Conservation (phyloP, 1,284 basidiomycete species). For the Pyrrhoderma lamaoense region DNA sequence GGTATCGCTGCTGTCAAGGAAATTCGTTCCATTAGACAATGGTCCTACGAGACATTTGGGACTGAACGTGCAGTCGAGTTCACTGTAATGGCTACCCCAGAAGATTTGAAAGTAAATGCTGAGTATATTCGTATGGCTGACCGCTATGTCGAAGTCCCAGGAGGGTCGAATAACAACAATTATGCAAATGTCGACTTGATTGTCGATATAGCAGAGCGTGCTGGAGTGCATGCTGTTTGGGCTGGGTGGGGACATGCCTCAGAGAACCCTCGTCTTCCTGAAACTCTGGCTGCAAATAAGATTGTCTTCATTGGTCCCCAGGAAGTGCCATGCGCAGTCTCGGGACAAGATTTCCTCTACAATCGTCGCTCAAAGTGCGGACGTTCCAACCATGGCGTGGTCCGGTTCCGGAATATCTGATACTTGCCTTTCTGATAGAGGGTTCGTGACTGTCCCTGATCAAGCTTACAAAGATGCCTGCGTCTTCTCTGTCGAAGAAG, state of each 20-base stretch:
- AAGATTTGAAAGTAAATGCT: slow-evolving; percentile 97
- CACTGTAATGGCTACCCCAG: slow-evolving; percentile 99
- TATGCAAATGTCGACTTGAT: slow-evolving; percentile 99
- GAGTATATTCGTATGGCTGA: slow-evolving; percentile 99
- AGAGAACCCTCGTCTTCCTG: slow-evolving; percentile 97
- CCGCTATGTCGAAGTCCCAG: slow-evolving; percentile 97
- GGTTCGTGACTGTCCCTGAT: slow-evolving; percentile 93
- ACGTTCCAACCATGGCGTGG: slow-evolving; percentile 99
- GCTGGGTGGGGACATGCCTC: slow-evolving; percentile 99
- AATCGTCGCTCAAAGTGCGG: slow-evolving; percentile 94
- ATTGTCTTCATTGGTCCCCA: slow-evolving; percentile 99
- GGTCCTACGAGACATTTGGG: slow-evolving; percentile 99
- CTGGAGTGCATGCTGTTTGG: slow-evolving; percentile 99
- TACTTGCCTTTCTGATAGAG: slow-evolving; percentile 78
- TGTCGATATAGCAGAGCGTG: slow-evolving; percentile 95
- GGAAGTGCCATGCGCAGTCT: slow-evolving; percentile 98
- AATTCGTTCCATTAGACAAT: slow-evolving; percentile 97
- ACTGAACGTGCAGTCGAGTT: slow-evolving; percentile 95
- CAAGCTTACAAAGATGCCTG: slow-evolving; percentile 88
- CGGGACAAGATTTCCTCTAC: slow-evolving; percentile 99
- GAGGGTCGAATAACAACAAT: slow-evolving; percentile 99
- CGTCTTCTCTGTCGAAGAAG: slow-evolving; percentile 85
- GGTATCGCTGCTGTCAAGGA: slow-evolving; percentile 99
- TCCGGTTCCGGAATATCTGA: slow-evolving; percentile 93
- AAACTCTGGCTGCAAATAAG: slow-evolving; percentile 87